Base-by-base conservation (phyloP, 2,329 filamentous ascomycete species). In the Aspergillus amoenus region DNA sequence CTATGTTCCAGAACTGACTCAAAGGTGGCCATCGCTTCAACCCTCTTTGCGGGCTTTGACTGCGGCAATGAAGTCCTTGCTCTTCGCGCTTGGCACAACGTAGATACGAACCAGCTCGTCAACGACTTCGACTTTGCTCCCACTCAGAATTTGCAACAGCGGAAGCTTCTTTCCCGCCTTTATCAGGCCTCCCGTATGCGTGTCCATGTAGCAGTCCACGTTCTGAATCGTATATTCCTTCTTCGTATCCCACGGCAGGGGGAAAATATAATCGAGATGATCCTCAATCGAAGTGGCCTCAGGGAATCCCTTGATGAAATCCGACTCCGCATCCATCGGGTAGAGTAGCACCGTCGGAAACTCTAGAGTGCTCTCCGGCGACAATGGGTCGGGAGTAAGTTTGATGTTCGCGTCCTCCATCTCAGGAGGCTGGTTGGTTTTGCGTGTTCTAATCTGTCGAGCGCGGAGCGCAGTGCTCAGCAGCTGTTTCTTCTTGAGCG, bases 121-220 rank as follows among this genome's bases (percentile, higher is more conserved):
- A 46, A 96, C 86, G 9, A 99, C 82, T 76, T 96, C 93, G 6
- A 95, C 85, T 68, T 89, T 92, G 6, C 90, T 91, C 8, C 84
- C 85, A 8, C 81, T 81, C 61, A 97, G 75, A 30, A 93, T 83
- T 78, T 91, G 90, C 50, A 91, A 74, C 64, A 97, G 73, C 18
- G 85, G 80, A 62, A 94, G 82, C 70, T 93, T 94, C 82, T 90
- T 93, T 47, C 94, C 93, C 21, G 93, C 87, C 78, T 96, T 97
- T 67, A 96, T 85, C 66, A 99, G 73, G 0, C 93, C 92, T 0
- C 92, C 92, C 0, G 81, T 79, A 4, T 77, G 76, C 0, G 92
- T 97, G 79, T 97, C 92, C 80, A 96, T 88, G 73, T 91, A 97
- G 68, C 91, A 94, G 65, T 96, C 92, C 4, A 96, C 90, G 1